Evolutionary conservation across 306 rosid genomes (phyloP), one percentile per base, ranked within the genome.

Genomic region (Cucumis melo): DNA sequence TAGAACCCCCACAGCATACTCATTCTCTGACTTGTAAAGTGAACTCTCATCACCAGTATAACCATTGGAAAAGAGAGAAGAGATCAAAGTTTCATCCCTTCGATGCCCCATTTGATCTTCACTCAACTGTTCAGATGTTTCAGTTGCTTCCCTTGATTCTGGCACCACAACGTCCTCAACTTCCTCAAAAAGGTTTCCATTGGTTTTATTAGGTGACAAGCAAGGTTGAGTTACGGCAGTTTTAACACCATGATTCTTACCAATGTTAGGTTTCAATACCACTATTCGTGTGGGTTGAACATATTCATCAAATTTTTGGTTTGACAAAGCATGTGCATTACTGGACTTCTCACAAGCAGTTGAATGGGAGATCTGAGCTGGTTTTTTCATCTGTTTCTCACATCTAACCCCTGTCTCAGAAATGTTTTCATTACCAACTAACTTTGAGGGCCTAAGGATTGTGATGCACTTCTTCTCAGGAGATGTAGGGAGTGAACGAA

Each of bases 11-110:
- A 77, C 87, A 21, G 88, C 88, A 80, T 77, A 89, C 82, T 86
- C 91, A 79, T 78, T 88, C 76, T 89, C 91, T 62, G 97, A 87
- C 83, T 86, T 91, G 80, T 89, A 79, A 68, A 89, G 88, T 76
- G 96, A 95, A 87, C 96, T 86, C 84, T 90, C 97, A 74, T 93
- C 90, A 23, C 96, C 90, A 14, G 86, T 83, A 84, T 91, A 88
- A 67, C 97, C 91, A 86, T 85, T 90, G 74, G 92, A 87, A 85
- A 85, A 88, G 54, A 86, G 87, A 51, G 96, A 86, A 57, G 98
- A 89, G 62, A 76, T 48, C 76, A 86, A 72, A 54, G 85, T 82
- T 86, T 90, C 96, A 46, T 86, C 92, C 81, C 92, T 79, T 57
- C 73, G 84, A 77, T 85, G 88, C 77, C 89, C 90, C 84, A 87